Evolutionary conservation across 208 protist genomes (phyloP), one percentile per base, ranked within the genome.

Genomic region (Trypanosoma congolense): DNA sequence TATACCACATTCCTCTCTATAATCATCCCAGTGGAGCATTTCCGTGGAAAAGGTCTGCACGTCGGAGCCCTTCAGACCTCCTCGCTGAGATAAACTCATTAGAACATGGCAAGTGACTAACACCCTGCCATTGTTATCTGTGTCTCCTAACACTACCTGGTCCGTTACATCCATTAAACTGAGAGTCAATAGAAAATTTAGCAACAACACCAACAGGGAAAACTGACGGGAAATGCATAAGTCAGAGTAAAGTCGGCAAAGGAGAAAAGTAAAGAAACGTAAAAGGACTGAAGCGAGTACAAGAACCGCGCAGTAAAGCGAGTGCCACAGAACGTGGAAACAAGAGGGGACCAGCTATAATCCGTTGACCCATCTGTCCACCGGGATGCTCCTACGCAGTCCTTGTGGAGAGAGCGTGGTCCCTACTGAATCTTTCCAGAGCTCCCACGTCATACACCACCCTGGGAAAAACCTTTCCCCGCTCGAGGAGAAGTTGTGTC

Each of bases 21-120:
- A 83, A 35, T 91, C 77, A 48, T 91, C 83, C 80, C 83, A 91
- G 65, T 88, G 80, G 25, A 87, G 54, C 84, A 92, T 92, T 54
- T 91, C 79, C 14, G 68, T 67, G 38, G 58, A 88, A 19, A 38
- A 19, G 43, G 65, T 69, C 42, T 61, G 53, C 14, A 38, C 47
- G 48, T 65, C 55, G 1, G 45, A 61, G 18, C 51, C 56, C 40
- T 47, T 44, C 16, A 51, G 9, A 30, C 10, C 19, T 3, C 22
- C 49, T 5, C 21, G n/a, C 9, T 22, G 9, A 21, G 42, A 21
- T 3, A 22, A 8, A 38, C 10, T 46, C 16, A 63, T 47, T 0
- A 74, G 29, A 19, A 64, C 24, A 38, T 55, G 44, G 18, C 26
- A 41, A 24, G 42, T n/a, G 1, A 48, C 41, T 43, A n/a, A 14